Percentiles rank a stretch among this genome's conserved stretches.
Conservation (phyloP, 495 filamentous ascomycete genomes). For the Daldinia vernicosa region DNA sequence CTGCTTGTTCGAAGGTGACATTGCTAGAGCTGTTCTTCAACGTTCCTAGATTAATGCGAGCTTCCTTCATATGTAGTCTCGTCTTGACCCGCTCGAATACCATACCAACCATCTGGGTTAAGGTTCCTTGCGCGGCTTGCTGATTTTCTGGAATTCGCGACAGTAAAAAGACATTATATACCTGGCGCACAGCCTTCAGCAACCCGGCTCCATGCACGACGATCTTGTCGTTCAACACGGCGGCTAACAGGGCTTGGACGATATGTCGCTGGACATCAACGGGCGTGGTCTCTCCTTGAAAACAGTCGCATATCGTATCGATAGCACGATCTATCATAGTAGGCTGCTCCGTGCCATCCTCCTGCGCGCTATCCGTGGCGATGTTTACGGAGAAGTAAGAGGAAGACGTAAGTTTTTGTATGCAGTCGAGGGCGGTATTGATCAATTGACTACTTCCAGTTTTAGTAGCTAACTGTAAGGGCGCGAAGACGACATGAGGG, state of each 20-base stretch:
- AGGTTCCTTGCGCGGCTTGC: constrained; percentile 92
- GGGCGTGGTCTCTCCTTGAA: constrained; percentile 91
- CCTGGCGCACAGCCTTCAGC: constrained; percentile 96
- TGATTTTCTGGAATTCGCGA: constrained; percentile 92
- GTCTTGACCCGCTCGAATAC: constrained; percentile 94
- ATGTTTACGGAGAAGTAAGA: constrained; percentile 91
- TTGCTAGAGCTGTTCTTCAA: constrained; percentile 58
- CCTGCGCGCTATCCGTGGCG: constrained; percentile 49
- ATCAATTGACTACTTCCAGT: constrained; percentile 82
- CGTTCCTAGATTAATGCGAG: constrained; percentile 62
- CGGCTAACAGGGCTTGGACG: constrained; percentile 93
- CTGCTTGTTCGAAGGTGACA: constrained; percentile 54
- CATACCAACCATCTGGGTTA: constrained; percentile 98
- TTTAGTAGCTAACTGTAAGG: constrained; percentile 86
- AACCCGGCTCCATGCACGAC: constrained; percentile 97
- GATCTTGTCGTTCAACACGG: constrained; percentile 97
- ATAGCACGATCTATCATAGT: constrained; percentile 94
- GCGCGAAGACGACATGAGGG: constrained; percentile 90
- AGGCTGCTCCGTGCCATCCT: constrained; percentile 61
- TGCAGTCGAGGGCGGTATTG: constrained; percentile 93
- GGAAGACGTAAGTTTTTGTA: constrained; percentile 98
- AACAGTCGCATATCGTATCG: constrained; percentile 99
- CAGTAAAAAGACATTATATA: constrained; percentile 98
- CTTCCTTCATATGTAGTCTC: constrained; percentile 87
- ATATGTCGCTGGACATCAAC: constrained; percentile 96